A percentile compares a stretch with the other conserved stretches of the same genome.
Conservation (phyloP, 331 rosid species). For the Pyrus hybrid region DNA sequence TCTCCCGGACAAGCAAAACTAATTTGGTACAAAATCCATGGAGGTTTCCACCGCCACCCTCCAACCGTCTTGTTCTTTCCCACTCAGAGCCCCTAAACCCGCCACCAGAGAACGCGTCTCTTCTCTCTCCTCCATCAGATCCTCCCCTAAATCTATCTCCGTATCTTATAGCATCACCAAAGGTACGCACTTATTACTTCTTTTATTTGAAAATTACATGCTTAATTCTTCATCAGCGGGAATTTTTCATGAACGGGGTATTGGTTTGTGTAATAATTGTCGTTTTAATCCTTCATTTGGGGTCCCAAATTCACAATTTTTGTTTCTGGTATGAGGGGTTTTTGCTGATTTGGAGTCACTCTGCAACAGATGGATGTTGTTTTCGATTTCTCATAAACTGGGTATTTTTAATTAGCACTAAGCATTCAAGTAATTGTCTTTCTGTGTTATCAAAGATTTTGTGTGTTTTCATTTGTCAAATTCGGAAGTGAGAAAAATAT, state of each 20-base stretch:
- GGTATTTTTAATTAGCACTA: background rate
- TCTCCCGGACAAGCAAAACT: background rate
- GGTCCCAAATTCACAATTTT: background rate
- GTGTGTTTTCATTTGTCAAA: background rate
- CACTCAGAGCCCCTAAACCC: conserved; percentile 16
- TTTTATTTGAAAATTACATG: background rate
- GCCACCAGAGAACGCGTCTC: conserved; percentile 17
- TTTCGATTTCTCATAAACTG: background rate
- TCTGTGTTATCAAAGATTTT: background rate
- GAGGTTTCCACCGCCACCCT: conserved; percentile 32
- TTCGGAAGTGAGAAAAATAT: background rate
- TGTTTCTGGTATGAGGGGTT: background rate
- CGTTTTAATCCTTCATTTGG: background rate
- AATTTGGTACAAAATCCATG: conserved; percentile 12
- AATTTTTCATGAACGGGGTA: background rate
- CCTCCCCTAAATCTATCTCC: conserved; percentile 9
- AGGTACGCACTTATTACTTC: conserved; percentile 10
- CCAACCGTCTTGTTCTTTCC: conserved; percentile 32
- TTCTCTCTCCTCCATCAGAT: conserved; percentile 14
- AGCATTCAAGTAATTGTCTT: background rate
- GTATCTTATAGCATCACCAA: conserved; percentile 11
- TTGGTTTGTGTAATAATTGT: background rate
- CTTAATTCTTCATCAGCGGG: background rate
- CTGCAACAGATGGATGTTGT: background rate
- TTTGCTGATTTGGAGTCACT: background rate